Percentiles rank a stretch among this genome's conserved stretches.
phyloP scores from a whole-genome alignment of 371 early-diverging fungal species.

The Circinella umbellata region DNA sequence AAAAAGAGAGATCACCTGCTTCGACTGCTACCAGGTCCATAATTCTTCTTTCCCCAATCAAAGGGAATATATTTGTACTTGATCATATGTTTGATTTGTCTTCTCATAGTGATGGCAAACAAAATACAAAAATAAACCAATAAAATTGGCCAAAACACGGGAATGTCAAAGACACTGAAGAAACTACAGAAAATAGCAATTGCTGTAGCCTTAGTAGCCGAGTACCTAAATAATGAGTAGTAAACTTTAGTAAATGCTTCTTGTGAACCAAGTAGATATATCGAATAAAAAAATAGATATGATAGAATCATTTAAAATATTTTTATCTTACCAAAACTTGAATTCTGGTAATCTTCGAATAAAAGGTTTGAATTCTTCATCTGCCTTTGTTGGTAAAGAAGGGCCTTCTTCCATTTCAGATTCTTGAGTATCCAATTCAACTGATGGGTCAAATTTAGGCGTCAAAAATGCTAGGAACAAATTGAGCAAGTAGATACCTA shows the following conservation, averaged over 20 bases:
- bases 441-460: conserved; percentile 95
- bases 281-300: too few relatives aligned
- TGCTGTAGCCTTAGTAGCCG: conserved; percentile 79
- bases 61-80: conserved; percentile 98
- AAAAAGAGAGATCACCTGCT: conserved; percentile 11
- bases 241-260: too few relatives aligned
- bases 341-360: conserved; percentile 99
- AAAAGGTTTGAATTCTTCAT: conserved; percentile 99
- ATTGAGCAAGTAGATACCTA: conserved; percentile 95
- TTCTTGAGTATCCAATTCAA: conserved; percentile 74
- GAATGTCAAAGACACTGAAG: conserved; percentile 92
- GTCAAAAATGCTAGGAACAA: conserved; percentile 93
- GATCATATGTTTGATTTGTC: conserved; percentile 98
- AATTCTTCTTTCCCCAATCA: conserved; percentile 93
- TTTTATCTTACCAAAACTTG: conserved; percentile 97
- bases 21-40: conserved; percentile 43
- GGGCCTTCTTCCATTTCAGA: conserved; percentile 77
- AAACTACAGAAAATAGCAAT: conserved; percentile 87
- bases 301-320: too few relatives aligned
- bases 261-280: too few relatives aligned
- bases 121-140: conserved; percentile 96
- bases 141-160: conserved; percentile 96
- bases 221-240: conserved; percentile 58
- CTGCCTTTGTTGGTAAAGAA: conserved; percentile 81
- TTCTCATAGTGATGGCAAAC: conserved; percentile 93